A percentile compares a stretch with the other conserved stretches of the same genome.
These are phyloP conservation scores for Pontederia paniculata DNA, from an alignment of 176 grass and related monocot species.

Conservation along the genomic window DNA sequence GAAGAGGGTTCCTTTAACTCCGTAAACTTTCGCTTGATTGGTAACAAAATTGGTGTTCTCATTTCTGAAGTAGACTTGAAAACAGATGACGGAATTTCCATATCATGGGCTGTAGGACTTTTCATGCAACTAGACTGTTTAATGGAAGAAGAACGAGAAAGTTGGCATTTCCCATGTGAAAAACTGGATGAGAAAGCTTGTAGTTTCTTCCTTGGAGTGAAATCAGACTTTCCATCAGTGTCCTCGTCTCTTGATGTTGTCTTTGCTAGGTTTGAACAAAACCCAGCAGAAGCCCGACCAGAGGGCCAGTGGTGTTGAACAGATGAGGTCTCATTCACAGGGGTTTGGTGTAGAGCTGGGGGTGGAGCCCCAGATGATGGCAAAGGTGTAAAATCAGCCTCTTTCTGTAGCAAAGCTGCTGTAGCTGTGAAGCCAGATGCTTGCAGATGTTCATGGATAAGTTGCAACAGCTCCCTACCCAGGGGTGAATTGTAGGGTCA, in stretches of 20 bases:
- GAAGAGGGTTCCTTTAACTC: constrained; percentile 47
- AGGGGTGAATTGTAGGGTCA: not conserved
- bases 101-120: constrained; percentile 30
- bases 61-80: constrained; percentile 26
- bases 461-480: constrained; percentile 76
- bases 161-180: constrained; percentile 56
- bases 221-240: constrained; percentile 35
- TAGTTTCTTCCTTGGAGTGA: constrained; percentile 1
- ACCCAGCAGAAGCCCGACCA: constrained; percentile 44
- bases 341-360: constrained; percentile 50
- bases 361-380: constrained; percentile 31
- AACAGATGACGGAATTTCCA: constrained; percentile 25
- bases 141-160: constrained; percentile 60
- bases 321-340: constrained; percentile 46
- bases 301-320: constrained; percentile 71
- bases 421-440: constrained; percentile 75
- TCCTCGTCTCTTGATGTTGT: constrained; percentile 28
- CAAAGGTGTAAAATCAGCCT: constrained; percentile 68
- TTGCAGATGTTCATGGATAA: constrained; percentile 94
- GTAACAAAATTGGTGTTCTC: constrained; percentile 63
- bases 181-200: not conserved
- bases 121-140: constrained; percentile 27
- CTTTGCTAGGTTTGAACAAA: constrained; percentile 41
- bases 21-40: constrained; percentile 68
- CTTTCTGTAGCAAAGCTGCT: constrained; percentile 73